These are phyloP conservation scores for Ceratocystis albifundus DNA, from an alignment of 2,329 filamentous ascomycete species.

Conservation along the genomic window DNA sequence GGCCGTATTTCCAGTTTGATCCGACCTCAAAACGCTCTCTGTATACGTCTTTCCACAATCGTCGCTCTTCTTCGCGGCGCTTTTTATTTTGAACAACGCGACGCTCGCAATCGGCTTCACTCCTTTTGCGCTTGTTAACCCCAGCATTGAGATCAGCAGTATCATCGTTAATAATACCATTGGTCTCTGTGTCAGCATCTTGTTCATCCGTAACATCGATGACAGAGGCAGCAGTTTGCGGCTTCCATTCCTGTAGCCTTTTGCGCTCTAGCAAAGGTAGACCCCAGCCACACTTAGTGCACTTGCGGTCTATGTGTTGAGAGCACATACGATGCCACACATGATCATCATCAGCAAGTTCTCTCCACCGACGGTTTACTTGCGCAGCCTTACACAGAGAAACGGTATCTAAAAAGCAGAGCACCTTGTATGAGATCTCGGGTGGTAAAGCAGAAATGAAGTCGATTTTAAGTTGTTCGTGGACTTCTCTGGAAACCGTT, in stretches of 20 bases:
- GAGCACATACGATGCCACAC: conserved; percentile 98
- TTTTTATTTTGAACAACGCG: conserved; percentile 21
- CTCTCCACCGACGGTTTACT: conserved; percentile 79
- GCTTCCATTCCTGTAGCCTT: conserved; percentile 72
- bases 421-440: conserved; percentile 85
- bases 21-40: conserved; percentile 90
- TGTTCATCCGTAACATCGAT: conserved; percentile 22
- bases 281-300: conserved; percentile 91
- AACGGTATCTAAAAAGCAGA: conserved; percentile 84
- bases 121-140: conserved; percentile 19
- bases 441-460: conserved; percentile 79
- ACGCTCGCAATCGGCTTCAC: conserved; percentile 20
- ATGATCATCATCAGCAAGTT: conserved; percentile 88
- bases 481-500: conserved; percentile 77
- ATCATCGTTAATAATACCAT: neutral
- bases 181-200: conserved; percentile 24
- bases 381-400: conserved; percentile 93
- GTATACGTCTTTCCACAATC: conserved; percentile 89
- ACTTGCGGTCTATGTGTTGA: conserved; percentile 89
- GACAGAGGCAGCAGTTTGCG: conserved; percentile 30
- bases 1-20: conserved; percentile 93
- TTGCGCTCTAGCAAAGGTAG: conserved; percentile 82
- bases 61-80: conserved; percentile 18
- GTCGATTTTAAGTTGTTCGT: conserved; percentile 94
- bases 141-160: neutral